Base-by-base conservation (phyloP, 163 green algal species). In the Prototheca cutis region DNA sequence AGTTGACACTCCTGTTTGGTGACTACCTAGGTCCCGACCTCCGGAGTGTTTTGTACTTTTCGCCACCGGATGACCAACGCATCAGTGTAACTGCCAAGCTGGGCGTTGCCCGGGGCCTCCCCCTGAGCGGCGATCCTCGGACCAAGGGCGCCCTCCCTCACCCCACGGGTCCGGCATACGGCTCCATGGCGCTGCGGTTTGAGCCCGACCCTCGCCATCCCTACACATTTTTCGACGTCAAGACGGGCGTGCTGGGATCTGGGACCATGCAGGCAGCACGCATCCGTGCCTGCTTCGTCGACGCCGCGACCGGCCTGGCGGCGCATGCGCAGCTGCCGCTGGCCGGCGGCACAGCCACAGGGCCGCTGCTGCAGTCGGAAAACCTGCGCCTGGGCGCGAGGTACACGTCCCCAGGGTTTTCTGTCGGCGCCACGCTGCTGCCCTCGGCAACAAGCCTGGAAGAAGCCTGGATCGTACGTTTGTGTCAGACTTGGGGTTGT, bases 201-300 rank as follows among this genome's bases (percentile, higher is more conserved):
- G 70, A 84, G 62, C 58, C 63, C 17, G 54, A 58, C 21, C 59
- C 66, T 1, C 30, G 55, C 17, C 29, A 68, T 4, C 71, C 67
- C 19, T 70, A 66, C 28, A 75, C 57, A 29, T 82, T 82, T 48
- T 19, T 75, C 4, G 73, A 84, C 55, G 42, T 84, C 23, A 82
- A 76, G 55, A 67, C 70, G 1, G 40, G 40, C 49, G 65, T 48
- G 15, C 47, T 47, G 48, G 64, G 15, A 4, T 48, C 36, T 45
- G 18, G 57, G 64, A 40, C 33, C 59, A 56, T 32, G 32, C 25
- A 24, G 0, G 74, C 71, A 19, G 29, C 48, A n/a, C n/a, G n/a
- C 28, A 30, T 76, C 36, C 61, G 76, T 1, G 70, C 25, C 27
- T 83, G 76, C 63, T 59, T 70, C 33, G 70, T 81, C 32, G 64